Percentiles rank a stretch among this genome's conserved stretches.
Evolutionary conservation across 1,284 basidiomycete species (phyloP).

Genomic region (Ganoderma boninense): DNA sequence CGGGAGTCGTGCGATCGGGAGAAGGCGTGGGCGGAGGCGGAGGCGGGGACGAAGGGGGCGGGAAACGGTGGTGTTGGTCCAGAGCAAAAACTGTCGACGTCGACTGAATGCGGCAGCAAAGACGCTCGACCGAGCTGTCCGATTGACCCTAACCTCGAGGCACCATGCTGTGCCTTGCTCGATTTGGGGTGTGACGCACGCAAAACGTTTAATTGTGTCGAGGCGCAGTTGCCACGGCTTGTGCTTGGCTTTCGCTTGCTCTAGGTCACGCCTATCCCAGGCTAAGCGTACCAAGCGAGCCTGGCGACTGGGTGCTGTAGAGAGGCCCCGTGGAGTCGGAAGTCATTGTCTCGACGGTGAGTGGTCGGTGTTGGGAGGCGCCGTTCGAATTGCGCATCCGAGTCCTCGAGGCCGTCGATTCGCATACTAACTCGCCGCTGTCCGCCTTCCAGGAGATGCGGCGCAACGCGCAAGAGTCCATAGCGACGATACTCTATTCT

Average conservation of each 20-base stretch:
- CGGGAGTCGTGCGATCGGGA: conserved; percentile 2
- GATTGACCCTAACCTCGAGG: conserved; percentile 25
- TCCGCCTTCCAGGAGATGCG: background rate
- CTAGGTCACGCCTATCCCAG: background rate
- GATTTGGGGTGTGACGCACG: background rate
- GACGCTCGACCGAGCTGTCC: conserved; percentile 7
- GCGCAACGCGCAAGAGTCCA: background rate
- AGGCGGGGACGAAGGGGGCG: background rate
- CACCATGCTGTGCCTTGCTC: conserved; percentile 25
- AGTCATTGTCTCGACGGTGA: background rate
- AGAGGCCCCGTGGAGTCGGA: background rate
- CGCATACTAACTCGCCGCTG: background rate
- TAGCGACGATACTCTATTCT: background rate
- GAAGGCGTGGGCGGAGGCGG: background rate
- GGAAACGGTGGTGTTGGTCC: conserved; percentile 11
- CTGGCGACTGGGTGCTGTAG: background rate
- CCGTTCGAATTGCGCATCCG: background rate
- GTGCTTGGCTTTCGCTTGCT: background rate
- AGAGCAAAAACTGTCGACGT: conserved; percentile 5
- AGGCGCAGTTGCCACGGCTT: background rate
- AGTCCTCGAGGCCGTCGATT: background rate
- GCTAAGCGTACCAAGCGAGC: background rate
- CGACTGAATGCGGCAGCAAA: conserved; percentile 9
- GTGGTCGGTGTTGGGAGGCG: background rate
- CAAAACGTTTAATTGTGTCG: background rate